Base-by-base conservation (phyloP, 345 rosid species). In the Dipteronia dyeriana region DNA sequence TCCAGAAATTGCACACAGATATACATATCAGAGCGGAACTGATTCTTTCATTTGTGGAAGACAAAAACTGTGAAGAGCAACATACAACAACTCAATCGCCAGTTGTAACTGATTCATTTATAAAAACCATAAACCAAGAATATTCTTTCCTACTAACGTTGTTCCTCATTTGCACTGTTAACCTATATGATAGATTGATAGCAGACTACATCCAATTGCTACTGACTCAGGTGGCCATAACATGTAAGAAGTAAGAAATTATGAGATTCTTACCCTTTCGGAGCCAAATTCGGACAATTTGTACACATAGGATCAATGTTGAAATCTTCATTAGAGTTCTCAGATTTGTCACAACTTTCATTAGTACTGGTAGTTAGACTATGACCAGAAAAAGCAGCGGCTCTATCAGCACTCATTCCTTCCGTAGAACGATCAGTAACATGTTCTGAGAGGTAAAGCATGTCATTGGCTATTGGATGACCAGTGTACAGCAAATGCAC, bases 391-490 rank as follows among this genome's bases (percentile, higher is more conserved):
- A 38, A 49, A 77, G 82, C 83, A 23, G 90, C 87, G 38, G 91
- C 89, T 81, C 88, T 84, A 77, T 89, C 90, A 62, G 92, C 92
- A 82, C 81, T 79, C 77, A 61, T 79, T 71, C 85, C 88, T 70
- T 80, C 82, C 34, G 76, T 76, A 51, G 84, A 82, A 31, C 84
- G 82, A 81, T 80, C 76, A 70, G 82, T 75, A 43, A 72, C 83
- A 39, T 84, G 54, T 64, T 82, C 85, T 64, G 83, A 82, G 20
- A 92, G 91, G 84, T 92, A 96, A 78, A 94, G 98, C 61, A 81
- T 81, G 81, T 94, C 98, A 78, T 96, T 96, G 57, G 91, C 99
- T 83, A 96, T 96, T 47, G 97, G 97, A 87, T 96, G 91, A 41
- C 98, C 98, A 0, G 83, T 81, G 74, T 83, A 84, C 68, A 94